Evolutionary conservation across 2,329 filamentous ascomycete genomes (phyloP).

Genomic region (Ceratocystis diversiconidia): DNA sequence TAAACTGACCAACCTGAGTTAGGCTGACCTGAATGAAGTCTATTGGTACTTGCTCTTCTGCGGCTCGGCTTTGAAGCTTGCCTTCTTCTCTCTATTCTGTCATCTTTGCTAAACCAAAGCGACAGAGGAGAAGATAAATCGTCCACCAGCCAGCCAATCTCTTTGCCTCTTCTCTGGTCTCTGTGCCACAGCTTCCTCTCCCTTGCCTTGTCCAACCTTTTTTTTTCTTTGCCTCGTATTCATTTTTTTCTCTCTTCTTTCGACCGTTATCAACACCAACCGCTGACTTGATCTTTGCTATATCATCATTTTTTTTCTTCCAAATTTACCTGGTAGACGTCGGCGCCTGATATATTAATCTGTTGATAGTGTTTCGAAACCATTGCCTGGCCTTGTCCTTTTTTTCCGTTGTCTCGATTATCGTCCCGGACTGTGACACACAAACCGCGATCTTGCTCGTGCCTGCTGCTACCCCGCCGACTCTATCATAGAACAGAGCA

Average conservation of each 20-base stretch:
- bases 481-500: neutral
- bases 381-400: neutral
- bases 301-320: neutral
- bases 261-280: neutral
- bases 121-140: too few species aligned
- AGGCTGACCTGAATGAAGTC: too few species aligned
- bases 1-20: too few species aligned
- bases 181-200: neutral
- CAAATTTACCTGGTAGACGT: neutral
- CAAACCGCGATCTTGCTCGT: neutral
- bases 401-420: neutral
- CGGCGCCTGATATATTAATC: neutral
- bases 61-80: too few species aligned
- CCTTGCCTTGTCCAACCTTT: slow-evolving; percentile 6
- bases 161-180: too few species aligned
- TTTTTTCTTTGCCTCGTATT: neutral
- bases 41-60: neutral
- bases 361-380: neutral
- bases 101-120: neutral
- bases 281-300: neutral
- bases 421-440: neutral
- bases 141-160: too few species aligned
- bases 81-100: neutral
- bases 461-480: slow-evolving; percentile 3
- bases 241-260: neutral